Base-by-base conservation (phyloP, 805 yeast species). In the Yarrowia bubula region DNA sequence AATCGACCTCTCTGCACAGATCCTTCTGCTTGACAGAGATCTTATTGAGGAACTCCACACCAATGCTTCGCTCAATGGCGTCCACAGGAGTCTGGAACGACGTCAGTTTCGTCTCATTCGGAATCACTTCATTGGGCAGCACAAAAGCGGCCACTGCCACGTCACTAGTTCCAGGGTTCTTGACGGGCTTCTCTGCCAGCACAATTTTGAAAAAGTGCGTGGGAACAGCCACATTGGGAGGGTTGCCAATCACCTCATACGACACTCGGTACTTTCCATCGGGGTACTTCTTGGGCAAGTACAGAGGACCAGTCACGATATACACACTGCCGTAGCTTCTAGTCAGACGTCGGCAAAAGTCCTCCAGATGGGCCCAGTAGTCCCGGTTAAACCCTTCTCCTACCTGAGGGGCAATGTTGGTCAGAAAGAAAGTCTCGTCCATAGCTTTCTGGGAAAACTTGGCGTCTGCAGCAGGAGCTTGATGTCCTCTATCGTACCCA, bases 321-420 rank as follows among this genome's bases (percentile, higher is more conserved):
- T 98, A 81, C 11, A 95, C 97, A 55, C 86, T 82, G 57, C 82
- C 83, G 75, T 89, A 95, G 62, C 80, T 79, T n/a, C 77, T 71
- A 5, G 96, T 89, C 68, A 93, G 81, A 65, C 90, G 81, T 68
- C 99, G 82, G 51, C 87, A 85, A 74, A 95, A 95, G 71, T 89
- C 89, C 76, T 95, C 99, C 67, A 95, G 85, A 75, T 92, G 97
- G 0, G 98, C 96, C 99, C 99, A 95, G 75, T 95, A 89, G 74
- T 95, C 98, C 71, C 99, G 82, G 77, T 95, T 95, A 79, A 95
- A 95, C 0, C 99, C 99, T 5, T 88, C 96, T 3, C 99, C 99
- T 3, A 95, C 97, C 75, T 95, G 99, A 1, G 99, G 99, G 8
- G 96, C 84, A 82, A 95, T 93, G 76, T 95, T 95, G 6, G 96